These are phyloP conservation scores for Cicer yamashitae DNA, from an alignment of 306 rosid genomes.

Conservation along the genomic window DNA sequence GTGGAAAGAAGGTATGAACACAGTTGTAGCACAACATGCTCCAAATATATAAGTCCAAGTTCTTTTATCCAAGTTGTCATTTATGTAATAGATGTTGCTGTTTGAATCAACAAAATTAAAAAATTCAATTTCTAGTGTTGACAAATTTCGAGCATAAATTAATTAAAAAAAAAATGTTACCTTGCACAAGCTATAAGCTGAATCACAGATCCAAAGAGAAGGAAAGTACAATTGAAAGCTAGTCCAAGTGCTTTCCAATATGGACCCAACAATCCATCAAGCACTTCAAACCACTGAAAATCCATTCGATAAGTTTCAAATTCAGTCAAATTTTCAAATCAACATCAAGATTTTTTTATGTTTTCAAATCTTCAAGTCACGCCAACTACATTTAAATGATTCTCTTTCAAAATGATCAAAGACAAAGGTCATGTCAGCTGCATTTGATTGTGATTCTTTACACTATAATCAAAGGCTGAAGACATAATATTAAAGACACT, in stretches of 20 bases:
- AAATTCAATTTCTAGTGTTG: conserved; percentile 31
- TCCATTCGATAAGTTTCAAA: conserved; percentile 33
- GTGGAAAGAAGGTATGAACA: conserved; percentile 96
- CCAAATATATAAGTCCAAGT: conserved; percentile 99
- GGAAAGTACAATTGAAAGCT: conserved; percentile 97
- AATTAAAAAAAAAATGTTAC: conserved; percentile 39
- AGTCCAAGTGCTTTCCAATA: conserved; percentile 93
- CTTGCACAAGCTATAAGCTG: conserved; percentile 99
- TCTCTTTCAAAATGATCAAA: too few species aligned
- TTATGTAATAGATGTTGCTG: conserved; percentile 95
- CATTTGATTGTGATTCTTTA: not conserved
- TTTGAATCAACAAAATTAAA: conserved; percentile 21
- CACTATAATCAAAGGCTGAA: too few species aligned
- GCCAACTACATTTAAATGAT: too few species aligned
- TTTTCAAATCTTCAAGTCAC: not conserved
- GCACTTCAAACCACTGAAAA: conserved; percentile 98
- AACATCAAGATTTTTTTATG: not conserved
- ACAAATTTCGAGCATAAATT: not conserved
- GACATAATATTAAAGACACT: too few species aligned
- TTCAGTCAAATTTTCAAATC: conserved; percentile 9
- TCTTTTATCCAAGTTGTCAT: conserved; percentile 89
- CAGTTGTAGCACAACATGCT: conserved; percentile 98
- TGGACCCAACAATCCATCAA: conserved; percentile 92
- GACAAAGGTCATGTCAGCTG: not conserved
- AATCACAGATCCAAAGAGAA: conserved; percentile 94